Evolutionary conservation across 2,329 filamentous ascomycete genomes (phyloP).

Genomic region (Aspergillus fumigatiaffinis): DNA sequence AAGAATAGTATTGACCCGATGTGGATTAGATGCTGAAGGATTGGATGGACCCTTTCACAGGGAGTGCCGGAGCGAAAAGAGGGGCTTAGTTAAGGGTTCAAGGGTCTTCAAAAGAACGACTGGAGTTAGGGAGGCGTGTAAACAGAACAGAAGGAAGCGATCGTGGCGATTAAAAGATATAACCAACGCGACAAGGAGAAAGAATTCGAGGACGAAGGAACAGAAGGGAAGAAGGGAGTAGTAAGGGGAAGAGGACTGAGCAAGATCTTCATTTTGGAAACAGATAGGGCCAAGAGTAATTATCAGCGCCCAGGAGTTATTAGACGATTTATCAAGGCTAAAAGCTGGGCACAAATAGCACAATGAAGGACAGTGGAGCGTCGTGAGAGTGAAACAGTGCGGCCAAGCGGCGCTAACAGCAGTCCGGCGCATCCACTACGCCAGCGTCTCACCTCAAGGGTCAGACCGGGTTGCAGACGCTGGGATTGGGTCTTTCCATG

Average conservation of each 20-base stretch:
- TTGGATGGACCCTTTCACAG: constrained; percentile 15
- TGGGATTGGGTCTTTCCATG: background rate
- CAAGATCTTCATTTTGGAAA: background rate
- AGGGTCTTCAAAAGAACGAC: constrained; percentile 12
- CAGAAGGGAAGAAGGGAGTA: constrained; percentile 5
- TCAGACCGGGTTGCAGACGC: background rate
- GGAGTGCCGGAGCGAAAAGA: constrained; percentile 8
- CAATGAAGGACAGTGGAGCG: constrained; percentile 5
- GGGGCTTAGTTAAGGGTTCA: background rate
- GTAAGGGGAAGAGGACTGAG: constrained; percentile 2
- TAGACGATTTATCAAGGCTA: constrained; percentile 10
- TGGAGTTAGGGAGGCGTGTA: constrained; percentile 1
- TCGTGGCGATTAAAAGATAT: constrained; percentile 3
- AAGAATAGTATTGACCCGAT: background rate
- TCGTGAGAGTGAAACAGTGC: background rate
- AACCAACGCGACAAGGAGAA: background rate
- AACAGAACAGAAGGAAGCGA: constrained; percentile 11
- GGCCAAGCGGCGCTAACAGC: background rate
- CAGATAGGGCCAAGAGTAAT: background rate
- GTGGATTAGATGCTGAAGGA: constrained; percentile 6
- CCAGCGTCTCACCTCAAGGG: constrained; percentile 5
- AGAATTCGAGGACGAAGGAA: constrained; percentile 6
- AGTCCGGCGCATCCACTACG: constrained; percentile 5
- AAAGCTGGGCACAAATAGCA: constrained; percentile 13
- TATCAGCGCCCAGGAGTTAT: constrained; percentile 4